Conservation (phyloP, 2,329 filamentous ascomycete genomes). For the Talaromyces sp. region DNA sequence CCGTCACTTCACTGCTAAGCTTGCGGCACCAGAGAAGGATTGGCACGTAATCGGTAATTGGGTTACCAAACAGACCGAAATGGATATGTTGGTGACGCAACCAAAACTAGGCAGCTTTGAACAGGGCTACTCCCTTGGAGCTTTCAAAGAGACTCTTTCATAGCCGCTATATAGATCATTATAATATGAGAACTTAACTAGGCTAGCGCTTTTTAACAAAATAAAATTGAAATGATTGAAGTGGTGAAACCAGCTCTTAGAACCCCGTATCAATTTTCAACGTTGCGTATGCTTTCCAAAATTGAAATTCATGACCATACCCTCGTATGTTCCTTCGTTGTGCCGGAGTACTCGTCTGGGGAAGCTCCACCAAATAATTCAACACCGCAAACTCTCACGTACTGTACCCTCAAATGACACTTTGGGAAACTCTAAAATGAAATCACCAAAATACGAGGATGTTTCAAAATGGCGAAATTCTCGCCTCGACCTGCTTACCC, state of each 20-base stretch:
- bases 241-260: too few relatives aligned
- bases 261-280: background rate
- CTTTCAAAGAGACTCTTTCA: background rate
- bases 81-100: background rate
- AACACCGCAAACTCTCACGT: background rate
- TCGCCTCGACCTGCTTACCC: background rate
- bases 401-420: background rate
- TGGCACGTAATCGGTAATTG: background rate
- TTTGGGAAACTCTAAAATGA: background rate
- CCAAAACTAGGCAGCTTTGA: background rate
- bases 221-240: too few relatives aligned
- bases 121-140: background rate
- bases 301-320: background rate
- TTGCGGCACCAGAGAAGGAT: background rate
- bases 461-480: background rate
- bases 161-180: background rate
- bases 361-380: too few relatives aligned
- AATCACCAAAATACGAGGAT: background rate
- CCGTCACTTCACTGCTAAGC: slow-evolving; percentile 1
- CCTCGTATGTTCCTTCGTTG: background rate
- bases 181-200: too few relatives aligned
- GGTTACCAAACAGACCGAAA: background rate
- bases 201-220: too few relatives aligned
- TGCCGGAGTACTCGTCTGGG: background rate
- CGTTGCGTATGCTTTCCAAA: background rate